Evolutionary conservation across 2,329 filamentous ascomycete species (phyloP), one percentile per base, ranked within the genome.

Genomic region (Aciculosporium take): DNA sequence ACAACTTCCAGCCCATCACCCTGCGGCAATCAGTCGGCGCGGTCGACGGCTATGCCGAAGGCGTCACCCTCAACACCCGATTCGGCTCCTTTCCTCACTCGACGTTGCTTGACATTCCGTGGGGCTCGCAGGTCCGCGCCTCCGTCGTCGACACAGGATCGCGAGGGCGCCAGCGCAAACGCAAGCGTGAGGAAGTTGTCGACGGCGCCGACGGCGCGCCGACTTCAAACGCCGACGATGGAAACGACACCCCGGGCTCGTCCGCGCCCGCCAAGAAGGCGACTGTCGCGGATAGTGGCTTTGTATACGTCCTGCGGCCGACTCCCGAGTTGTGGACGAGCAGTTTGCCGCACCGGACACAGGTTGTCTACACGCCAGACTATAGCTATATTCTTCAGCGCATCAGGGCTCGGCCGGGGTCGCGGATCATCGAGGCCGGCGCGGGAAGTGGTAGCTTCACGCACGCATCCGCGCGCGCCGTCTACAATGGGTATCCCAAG

Each of bases 131-230:
- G 58, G 79, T 96, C 18, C 74, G 85, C 36, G 91, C 91, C 7
- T 94, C 87, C 2, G 76, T 81, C 25, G 87, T 95, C 43, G 85
- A 95, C 54, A 95, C 88, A 0, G 87, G 88, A 10, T 91, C 86
- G n/a, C 71, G 87, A 51, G 86, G 86, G 27, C 74, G 82, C 39
- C 81, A 80, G 27, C 74, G 82, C 39, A 81, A 80, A 60, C 68
- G 73, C 41, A 79, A 79, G 57, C 59, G 66, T 13, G 65, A 41
- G 15, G 43, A 66, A 40, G 59, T 55, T n/a, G n/a, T n/a, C n/a
- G n/a, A n/a, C 5, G 57, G 57, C 20, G 65, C 61, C 32, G 71
- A 74, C 46, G 67, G 67, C 54, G 61, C 44, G 45, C 59, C 55
- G 18, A 56, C 48, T 41, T 54, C 50, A 43, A 59, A 51, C 28